Conservation (phyloP, 2,329 filamentous ascomycete genomes). For the Knufia fluminis region DNA sequence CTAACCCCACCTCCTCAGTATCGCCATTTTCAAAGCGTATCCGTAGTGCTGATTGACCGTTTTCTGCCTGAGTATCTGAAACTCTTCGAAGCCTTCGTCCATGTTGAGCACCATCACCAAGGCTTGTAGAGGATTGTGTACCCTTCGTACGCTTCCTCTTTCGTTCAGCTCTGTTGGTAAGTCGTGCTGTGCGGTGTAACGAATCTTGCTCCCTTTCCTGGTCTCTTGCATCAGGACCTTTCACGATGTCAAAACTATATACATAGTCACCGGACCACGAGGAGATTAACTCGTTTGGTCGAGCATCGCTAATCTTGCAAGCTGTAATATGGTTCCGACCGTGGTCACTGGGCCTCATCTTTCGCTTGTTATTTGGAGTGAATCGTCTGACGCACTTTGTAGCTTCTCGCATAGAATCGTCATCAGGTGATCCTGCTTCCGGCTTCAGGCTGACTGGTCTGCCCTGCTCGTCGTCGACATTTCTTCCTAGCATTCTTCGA, state of each 20-base stretch:
- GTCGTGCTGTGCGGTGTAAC: constrained; percentile 26
- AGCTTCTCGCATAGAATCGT: constrained; percentile 49
- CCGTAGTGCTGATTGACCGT: constrained; percentile 42
- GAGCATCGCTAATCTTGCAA: constrained; percentile 60
- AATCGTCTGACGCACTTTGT: constrained; percentile 59
- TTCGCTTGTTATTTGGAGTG: constrained; percentile 50
- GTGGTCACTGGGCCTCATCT: constrained; percentile 45
- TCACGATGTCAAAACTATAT: constrained; percentile 56
- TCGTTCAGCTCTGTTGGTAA: constrained; percentile 32
- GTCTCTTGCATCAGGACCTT: constrained; percentile 47
- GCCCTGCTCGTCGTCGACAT: constrained; percentile 47
- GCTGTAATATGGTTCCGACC: constrained; percentile 53
- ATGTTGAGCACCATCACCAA: constrained; percentile 32
- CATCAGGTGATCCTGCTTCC: constrained; percentile 37
- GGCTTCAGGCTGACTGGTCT: constrained; percentile 32
- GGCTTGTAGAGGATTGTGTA: constrained; percentile 32
- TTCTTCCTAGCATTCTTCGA: constrained; percentile 56
- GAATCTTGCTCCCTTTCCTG: constrained; percentile 24
- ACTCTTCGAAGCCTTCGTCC: constrained; percentile 42
- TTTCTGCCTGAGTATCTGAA: constrained; percentile 31
- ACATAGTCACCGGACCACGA: constrained; percentile 61
- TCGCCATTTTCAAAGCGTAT: constrained; percentile 53
- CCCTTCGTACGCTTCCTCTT: constrained; percentile 51
- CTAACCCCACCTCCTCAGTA: constrained; percentile 42
- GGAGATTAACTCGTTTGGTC: constrained; percentile 58